Base-by-base conservation (phyloP, 1,139 yeast genomes). In the Debaryomyces singareniensis region DNA sequence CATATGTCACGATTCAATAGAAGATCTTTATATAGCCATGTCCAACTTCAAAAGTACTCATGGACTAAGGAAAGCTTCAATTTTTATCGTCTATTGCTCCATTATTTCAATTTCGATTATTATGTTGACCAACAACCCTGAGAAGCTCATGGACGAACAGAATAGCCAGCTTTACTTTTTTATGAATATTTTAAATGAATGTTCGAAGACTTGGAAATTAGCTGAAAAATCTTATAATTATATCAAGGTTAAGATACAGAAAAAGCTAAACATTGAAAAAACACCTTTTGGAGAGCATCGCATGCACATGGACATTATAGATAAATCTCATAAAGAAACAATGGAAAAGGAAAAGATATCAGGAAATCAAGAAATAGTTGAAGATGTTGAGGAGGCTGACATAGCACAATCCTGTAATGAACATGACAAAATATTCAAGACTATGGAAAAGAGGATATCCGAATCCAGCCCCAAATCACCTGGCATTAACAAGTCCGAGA, bases 151-250 rank as follows among this genome's bases (percentile, higher is more conserved):
- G 10, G 46, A 49, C 10, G 49, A 48, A 31, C 43, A 52, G 31
- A 52, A 50, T 27, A 44, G 50, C 13, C 49, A 56, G 26, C 51
- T 65, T 25, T 53, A 49, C 27, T 67, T 58, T 43, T 69, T 63
- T 39, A 53, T 68, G 54, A 52, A 45, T 29, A 66, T 56, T 7
- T 53, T 58, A 29, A 48, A 50, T 20, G 68, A 59, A 13, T 58
- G 64, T 31, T 66, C 68, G 4, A 55, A 52, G 34, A 68, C 74
- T 1, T 70, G 76, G 76, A 64, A 58, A 28, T 45, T 70, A 35
- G 71, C 74, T 2, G 71, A 66, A 35, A 68, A 66, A 35, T 67
- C 74, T 0, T 63, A 59, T 40, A 49, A 55, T 27, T 52, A 68
- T 37, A 66, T 69, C 32, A 55, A 59, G 16, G 43, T 54, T n/a